These are phyloP conservation scores for Prunella vulgaris DNA, from an alignment of 257 asterid species.

Conservation along the genomic window DNA sequence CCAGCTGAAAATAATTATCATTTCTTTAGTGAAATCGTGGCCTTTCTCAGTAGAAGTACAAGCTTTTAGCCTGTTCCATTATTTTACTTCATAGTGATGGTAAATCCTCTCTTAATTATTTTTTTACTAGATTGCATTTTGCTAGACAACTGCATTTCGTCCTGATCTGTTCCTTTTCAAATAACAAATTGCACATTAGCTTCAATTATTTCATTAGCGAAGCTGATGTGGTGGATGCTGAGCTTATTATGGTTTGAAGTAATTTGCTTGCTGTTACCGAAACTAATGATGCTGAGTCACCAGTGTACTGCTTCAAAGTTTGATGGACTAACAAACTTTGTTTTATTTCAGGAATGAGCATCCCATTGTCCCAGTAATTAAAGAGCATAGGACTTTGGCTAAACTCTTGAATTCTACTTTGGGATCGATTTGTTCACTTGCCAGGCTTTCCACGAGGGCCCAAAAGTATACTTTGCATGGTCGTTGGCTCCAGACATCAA, in stretches of 20 bases:
- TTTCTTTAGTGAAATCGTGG: not conserved
- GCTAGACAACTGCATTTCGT: not conserved
- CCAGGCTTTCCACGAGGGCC: constrained; percentile 76
- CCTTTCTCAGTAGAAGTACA: not conserved
- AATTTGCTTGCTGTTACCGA: not conserved
- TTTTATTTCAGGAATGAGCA: constrained; percentile 71
- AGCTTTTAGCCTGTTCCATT: not conserved
- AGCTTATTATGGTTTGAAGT: not conserved
- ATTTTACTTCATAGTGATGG: not conserved
- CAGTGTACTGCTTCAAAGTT: constrained; percentile 22
- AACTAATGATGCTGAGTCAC: not conserved
- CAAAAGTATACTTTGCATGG: constrained; percentile 90
- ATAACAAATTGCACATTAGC: not conserved
- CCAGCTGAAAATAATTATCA: not conserved
- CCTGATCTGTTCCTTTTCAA: not conserved
- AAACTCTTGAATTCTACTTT: constrained; percentile 85
- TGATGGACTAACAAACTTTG: constrained; percentile 19
- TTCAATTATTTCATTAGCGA: not conserved
- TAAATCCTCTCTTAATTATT: not conserved
- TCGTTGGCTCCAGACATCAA: constrained; percentile 97
- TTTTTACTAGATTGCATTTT: not conserved
- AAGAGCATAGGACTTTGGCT: constrained; percentile 85
- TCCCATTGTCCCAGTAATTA: constrained; percentile 78
- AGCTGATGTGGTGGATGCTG: not conserved
- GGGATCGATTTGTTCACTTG: constrained; percentile 85